Evolutionary conservation across 78 protist species (phyloP), one percentile per base, ranked within the genome.

Genomic region (Speleostelium caveatum): DNA sequence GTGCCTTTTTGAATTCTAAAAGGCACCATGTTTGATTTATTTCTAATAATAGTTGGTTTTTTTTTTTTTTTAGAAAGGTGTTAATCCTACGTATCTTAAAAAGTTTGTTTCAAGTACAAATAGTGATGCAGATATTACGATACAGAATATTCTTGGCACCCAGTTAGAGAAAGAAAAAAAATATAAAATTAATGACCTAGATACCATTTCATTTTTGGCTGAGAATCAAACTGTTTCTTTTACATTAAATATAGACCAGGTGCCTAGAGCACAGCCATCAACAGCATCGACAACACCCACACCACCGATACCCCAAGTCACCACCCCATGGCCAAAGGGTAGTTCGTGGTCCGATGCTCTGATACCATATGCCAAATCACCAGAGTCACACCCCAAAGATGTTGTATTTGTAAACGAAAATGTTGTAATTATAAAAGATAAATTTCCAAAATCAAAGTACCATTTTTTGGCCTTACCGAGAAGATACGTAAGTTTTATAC

Each of bases 401-500:
- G 56, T 65, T 14, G 30, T 67, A 22, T 75, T 28, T 17, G 41
- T 35, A 22, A 73, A 63, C 32, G 72, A 61, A 14, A 19, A 75
- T 4, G 10, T 67, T 2, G 73, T 76, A 12, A 42, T 92, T 7
- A 83, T 92, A 4, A 24, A 14, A 19, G 95, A 93, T 71, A 66
- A 76, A 55, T 86, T 62, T 28, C 93, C 96, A 86, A 93, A 86
- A 63, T 60, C 86, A 56, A 60, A 69, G 65, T 38, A 92, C 66
- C 95, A 92, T 30, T 92, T 38, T 68, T 63, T 92, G 19, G 30
- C 56, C 5, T 49, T 92, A 32, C 94, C 94, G 39, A 62, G 85
- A 56, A n/a, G 22, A 36, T 17, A 19, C 24, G 75, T 68, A 68
- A 45, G 75, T 38, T 66, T 7, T 17, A 38, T 3, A 28, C 14